Evolutionary conservation across 2,329 filamentous ascomycete genomes (phyloP), one percentile per base, ranked within the genome.

Genomic region (Colletotrichum shisoi): DNA sequence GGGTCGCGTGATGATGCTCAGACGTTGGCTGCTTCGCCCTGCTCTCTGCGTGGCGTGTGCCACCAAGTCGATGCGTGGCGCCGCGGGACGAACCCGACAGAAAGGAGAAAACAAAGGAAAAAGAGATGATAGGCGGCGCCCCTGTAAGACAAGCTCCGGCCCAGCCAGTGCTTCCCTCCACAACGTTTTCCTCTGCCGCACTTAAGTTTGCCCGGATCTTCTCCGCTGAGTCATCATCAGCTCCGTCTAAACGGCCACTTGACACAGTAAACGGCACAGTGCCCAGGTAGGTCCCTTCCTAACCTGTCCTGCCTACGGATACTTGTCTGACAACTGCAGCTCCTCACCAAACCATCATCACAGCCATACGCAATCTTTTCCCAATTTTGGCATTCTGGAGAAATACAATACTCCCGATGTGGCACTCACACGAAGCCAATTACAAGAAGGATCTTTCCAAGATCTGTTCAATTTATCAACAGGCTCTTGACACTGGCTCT

Each of bases 351-450:
- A 3, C 12, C n/a, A n/a, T 31, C 21, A 19, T 40, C 19, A 2
- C 54, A 54, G 5, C 40, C 40, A 7, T 69, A 71, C 34, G 67
- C 67, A 12, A 71, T 71, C 15, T 49, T 71, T 1, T 67, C 63
- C 6, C 69, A 71, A 8, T 65, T 67, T 2, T 70, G 70, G 64
- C 24, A 40, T 4, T 27, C 60, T 3, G 64, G 44, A 7, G 70
- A 71, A 31, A 57, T 67, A 57, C 67, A 8, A 48, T 44, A 0
- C 61, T 70, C 4, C 46, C 54, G 6, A 62, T 70, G 19, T 62
- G 64, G 58, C 2, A 8, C 1, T 24, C 19, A 3, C 9, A 0
- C 2, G 12, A n/a, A 3, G 0, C 0, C 15, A 37, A 44, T 17
- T 5, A 0, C 1, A 6, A 9, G 4, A 66, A 34, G 0, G 39